These are phyloP conservation scores for Boletus rex-veris DNA, from an alignment of 768 basidiomycete species.

Conservation along the genomic window DNA sequence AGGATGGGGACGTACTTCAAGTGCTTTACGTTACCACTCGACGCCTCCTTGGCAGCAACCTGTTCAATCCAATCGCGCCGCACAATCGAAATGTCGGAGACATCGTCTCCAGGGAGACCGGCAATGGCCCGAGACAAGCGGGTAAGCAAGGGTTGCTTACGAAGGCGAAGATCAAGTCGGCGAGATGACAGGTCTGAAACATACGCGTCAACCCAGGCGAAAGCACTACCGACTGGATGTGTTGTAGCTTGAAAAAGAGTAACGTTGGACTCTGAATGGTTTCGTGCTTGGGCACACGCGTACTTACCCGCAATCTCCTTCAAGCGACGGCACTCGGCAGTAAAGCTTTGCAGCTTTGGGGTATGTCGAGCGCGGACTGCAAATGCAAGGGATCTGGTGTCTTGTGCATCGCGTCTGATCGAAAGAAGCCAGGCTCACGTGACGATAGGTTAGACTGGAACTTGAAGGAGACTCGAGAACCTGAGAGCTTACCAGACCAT, in stretches of 20 bases:
- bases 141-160: conserved; percentile 44
- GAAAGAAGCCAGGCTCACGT: conserved; percentile 51
- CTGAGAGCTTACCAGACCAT: conserved; percentile 36
- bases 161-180: conserved; percentile 48
- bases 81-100: conserved; percentile 52
- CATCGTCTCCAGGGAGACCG: conserved; percentile 61
- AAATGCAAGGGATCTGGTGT: conserved; percentile 41
- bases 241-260: conserved; percentile 11
- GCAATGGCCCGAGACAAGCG: conserved; percentile 60
- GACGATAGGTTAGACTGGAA: neutral
- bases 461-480: no score
- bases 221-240: conserved; percentile 6
- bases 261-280: no score
- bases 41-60: conserved; percentile 36
- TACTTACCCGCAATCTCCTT: conserved; percentile 55
- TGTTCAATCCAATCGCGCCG: conserved; percentile 62
- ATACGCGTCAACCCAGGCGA: conserved; percentile 21
- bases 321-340: conserved; percentile 56
- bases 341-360: conserved; percentile 42
- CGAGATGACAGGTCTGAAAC: conserved; percentile 2
- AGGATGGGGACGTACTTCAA: conserved; percentile 19
- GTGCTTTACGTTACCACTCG: conserved; percentile 17
- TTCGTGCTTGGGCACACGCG: conserved; percentile 5
- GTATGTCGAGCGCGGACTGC: conserved; percentile 43
- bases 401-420: conserved; percentile 41